Percentiles rank a stretch among this genome's conserved stretches.
Evolutionary conservation across 805 yeast genomes (phyloP).

Genomic region (Candida xiaguanensis): DNA sequence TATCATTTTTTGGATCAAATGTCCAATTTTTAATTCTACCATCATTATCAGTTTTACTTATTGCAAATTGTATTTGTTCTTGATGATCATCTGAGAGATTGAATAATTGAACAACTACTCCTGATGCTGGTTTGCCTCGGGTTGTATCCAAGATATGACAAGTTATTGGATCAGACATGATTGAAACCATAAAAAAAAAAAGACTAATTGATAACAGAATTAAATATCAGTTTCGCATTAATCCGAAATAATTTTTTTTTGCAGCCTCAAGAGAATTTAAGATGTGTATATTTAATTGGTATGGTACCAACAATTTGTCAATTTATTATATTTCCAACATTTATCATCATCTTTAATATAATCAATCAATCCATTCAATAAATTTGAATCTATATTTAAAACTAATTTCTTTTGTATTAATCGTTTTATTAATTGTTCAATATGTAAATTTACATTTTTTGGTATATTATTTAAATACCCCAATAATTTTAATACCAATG

Average conservation of each 20-base stretch:
- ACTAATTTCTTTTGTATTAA: constrained; percentile 11
- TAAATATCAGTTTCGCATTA: neutral
- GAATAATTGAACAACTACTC: constrained; percentile 66
- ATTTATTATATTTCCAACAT: constrained; percentile 22
- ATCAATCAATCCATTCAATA: constrained; percentile 26
- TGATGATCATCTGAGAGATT: constrained; percentile 22
- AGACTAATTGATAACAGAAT: neutral
- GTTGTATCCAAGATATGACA: constrained; percentile 89
- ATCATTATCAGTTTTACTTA: constrained; percentile 69
- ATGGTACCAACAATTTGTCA: constrained; percentile 15
- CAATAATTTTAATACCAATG: constrained; percentile 12
- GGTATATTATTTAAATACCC: neutral
- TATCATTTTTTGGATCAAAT: constrained; percentile 29
- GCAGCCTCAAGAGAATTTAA: neutral
- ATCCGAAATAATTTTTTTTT: neutral
- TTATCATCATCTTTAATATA: constrained; percentile 14
- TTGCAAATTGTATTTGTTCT: constrained; percentile 51
- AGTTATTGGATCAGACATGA: constrained; percentile 48
- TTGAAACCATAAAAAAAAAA: neutral
- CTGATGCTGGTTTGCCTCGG: constrained; percentile 73
- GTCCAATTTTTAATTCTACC: constrained; percentile 78
- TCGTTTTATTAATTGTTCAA: constrained; percentile 13
- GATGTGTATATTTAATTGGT: too few relatives aligned
- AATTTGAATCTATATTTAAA: constrained; percentile 13
- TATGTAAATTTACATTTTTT: constrained; percentile 10